Evolutionary conservation across 2,329 filamentous ascomycete species (phyloP).

Genomic region (Pleomassaria siparia): DNA sequence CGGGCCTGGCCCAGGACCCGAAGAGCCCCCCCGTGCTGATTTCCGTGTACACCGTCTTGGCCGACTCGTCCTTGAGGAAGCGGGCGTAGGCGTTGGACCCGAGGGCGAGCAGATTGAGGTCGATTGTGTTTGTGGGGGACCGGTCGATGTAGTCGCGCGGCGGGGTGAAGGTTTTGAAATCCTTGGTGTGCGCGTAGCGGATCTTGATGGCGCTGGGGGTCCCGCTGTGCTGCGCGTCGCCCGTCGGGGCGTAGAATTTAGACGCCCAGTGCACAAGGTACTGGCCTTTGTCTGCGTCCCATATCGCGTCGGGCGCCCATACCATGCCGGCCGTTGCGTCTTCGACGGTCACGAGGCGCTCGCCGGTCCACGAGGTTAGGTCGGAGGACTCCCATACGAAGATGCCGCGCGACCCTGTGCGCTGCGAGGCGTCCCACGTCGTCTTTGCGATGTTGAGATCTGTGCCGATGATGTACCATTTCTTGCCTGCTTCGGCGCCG

Average conservation of each 20-base stretch:
- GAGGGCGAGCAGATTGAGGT: slow-evolving; percentile 58
- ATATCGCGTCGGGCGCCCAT: slow-evolving; percentile 60
- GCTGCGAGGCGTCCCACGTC: slow-evolving; percentile 55
- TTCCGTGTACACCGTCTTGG: slow-evolving; percentile 56
- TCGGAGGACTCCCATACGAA: slow-evolving; percentile 59
- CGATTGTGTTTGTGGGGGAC: slow-evolving; percentile 53
- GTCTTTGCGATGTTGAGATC: slow-evolving; percentile 57
- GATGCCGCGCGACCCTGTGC: slow-evolving; percentile 55
- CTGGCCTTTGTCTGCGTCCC: slow-evolving; percentile 49
- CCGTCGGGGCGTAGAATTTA: slow-evolving; percentile 49
- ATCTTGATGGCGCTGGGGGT: slow-evolving; percentile 47
- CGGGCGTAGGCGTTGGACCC: slow-evolving; percentile 50
- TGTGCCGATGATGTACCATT: slow-evolving; percentile 60
- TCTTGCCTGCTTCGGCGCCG: slow-evolving; percentile 50
- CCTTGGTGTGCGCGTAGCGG: slow-evolving; percentile 57
- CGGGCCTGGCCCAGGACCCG: slow-evolving; percentile 55
- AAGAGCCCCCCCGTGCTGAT: slow-evolving; percentile 53
- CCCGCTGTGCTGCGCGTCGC: slow-evolving; percentile 54
- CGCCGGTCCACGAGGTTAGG: slow-evolving; percentile 52
- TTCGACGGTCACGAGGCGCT: slow-evolving; percentile 55
- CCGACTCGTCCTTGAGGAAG: slow-evolving; percentile 59
- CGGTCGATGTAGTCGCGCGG: slow-evolving; percentile 56
- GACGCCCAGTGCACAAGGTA: slow-evolving; percentile 55
- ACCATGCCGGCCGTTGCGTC: slow-evolving; percentile 59
- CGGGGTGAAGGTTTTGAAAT: slow-evolving; percentile 56